Base-by-base conservation (phyloP, 2,329 filamentous ascomycete species). In the Aspergillus sp. region DNA sequence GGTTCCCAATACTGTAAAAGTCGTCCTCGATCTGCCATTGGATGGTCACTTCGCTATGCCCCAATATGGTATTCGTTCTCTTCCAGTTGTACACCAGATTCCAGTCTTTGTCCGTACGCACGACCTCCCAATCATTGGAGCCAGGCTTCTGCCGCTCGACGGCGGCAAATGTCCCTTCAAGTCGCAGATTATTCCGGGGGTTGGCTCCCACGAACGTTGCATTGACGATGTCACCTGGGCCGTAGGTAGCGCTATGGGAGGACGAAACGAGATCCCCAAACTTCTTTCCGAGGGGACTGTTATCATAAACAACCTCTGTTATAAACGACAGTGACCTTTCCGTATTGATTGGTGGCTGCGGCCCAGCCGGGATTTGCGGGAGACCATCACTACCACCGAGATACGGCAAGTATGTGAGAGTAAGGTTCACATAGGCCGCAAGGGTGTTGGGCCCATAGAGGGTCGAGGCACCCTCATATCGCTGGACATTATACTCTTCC, bases 401-500 rank as follows among this genome's bases (percentile, higher is more conserved):
- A 67, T 87, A 87, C 14, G 79, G 80, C 3, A 94, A 81, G 68
- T 88, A 84, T 0, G 79, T 81, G n/a, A 91, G 77, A 0, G 90
- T 92, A 41, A 93, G 78, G 70, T 95, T 92, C 74, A 97, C 89
- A 75, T 94, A 94, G 1, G 91, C 93, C 32, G 88, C 84, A 10
- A 97, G 81, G 0, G 91, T 89, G 70, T 91, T 85, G 2, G 82
- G 88, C 0, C 93, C 93, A 68, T 89, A 94, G 2, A 97, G 83
- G 0, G 93, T 97, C 5, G 88, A 93, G 0, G 90, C 93, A n/a
- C 92, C 93, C 74, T 97, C 93, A 72, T 97, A 97, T 9, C 93
- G 87, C 74, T 97, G 93, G 43, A 94, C 78, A 11, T 76, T 74
- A 69, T 94, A 95, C 70, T 96, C 89, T 69, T 95, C 89, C 23